Evolutionary conservation across 2,329 filamentous ascomycete species (phyloP).

Genomic region (Teratosphaeria gauchensis): DNA sequence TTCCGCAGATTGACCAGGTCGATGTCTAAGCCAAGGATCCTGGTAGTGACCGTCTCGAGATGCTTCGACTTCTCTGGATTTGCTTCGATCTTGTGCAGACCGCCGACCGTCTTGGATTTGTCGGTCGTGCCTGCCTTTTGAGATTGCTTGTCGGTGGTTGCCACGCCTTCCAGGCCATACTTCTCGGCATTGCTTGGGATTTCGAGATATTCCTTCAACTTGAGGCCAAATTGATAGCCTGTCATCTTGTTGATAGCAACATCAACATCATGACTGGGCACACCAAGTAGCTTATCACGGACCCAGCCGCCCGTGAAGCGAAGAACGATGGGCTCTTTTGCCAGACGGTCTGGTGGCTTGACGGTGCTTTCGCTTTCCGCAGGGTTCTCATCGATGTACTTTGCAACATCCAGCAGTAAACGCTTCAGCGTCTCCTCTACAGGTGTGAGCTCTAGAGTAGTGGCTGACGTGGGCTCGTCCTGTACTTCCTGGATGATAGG

Average conservation of each 20-base stretch:
- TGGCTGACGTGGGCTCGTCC: conserved; percentile 9
- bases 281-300: conserved; percentile 67
- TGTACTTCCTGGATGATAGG: conserved; percentile 24
- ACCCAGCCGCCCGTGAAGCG: conserved; percentile 85
- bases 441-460: conserved; percentile 49
- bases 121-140: conserved; percentile 30
- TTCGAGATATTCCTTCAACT: conserved; percentile 59
- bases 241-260: conserved; percentile 81
- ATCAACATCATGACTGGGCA: conserved; percentile 71
- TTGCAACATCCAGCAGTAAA: conserved; percentile 75
- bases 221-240: conserved; percentile 62
- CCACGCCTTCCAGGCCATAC: conserved; percentile 42
- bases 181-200: conserved; percentile 49
- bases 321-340: conserved; percentile 44
- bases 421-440: conserved; percentile 62
- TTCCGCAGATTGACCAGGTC: conserved; percentile 92
- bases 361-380: conserved; percentile 19
- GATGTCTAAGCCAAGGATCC: conserved; percentile 75
- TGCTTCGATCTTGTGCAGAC: conserved; percentile 76
- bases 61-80: conserved; percentile 97
- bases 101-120: conserved; percentile 54
- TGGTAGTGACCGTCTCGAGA: conserved; percentile 81
- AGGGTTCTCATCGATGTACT: conserved; percentile 48
- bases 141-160: conserved; percentile 28
- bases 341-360: conserved; percentile 35